Evolutionary conservation across 75 land plant species (phyloP).

Genomic region (Picea glauca): DNA sequence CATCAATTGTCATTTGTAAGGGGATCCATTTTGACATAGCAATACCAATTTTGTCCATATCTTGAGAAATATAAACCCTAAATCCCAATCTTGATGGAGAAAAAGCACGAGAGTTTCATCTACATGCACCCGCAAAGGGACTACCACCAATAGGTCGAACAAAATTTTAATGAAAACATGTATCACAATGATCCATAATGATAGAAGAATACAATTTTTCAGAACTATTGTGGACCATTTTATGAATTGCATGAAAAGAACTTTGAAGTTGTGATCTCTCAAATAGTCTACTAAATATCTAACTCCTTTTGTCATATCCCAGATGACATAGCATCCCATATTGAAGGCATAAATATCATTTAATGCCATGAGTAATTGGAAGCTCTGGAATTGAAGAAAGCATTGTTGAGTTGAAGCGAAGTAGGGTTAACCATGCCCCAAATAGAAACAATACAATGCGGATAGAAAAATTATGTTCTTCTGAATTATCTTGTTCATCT

Average conservation of each 20-base stretch:
- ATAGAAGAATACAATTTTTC: conserved; percentile 74
- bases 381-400: conserved; percentile 76
- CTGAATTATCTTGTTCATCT: conserved; percentile 67
- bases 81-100: conserved; percentile 81
- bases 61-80: conserved; percentile 89
- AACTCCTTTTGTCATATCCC: conserved; percentile 68
- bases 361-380: conserved; percentile 86
- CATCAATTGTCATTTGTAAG: conserved; percentile 90
- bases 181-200: conserved; percentile 88
- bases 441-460: conserved; percentile 80
- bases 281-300: conserved; percentile 52
- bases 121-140: conserved; percentile 89
- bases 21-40: conserved; percentile 75
- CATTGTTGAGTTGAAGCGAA: conserved; percentile 70
- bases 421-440: conserved; percentile 94
- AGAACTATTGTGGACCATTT: conserved; percentile 83
- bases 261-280: conserved; percentile 27
- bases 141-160: conserved; percentile 92
- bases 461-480: conserved; percentile 75
- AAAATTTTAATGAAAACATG: conserved; percentile 87
- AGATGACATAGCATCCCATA: conserved; percentile 82
- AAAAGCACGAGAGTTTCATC: conserved; percentile 97
- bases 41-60: conserved; percentile 96
- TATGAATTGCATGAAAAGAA: conserved; percentile 19
- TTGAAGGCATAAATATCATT: conserved; percentile 92